phyloP scores from a whole-genome alignment of 176 grass and related monocot genomes.

The Elaeis guineensis region DNA sequence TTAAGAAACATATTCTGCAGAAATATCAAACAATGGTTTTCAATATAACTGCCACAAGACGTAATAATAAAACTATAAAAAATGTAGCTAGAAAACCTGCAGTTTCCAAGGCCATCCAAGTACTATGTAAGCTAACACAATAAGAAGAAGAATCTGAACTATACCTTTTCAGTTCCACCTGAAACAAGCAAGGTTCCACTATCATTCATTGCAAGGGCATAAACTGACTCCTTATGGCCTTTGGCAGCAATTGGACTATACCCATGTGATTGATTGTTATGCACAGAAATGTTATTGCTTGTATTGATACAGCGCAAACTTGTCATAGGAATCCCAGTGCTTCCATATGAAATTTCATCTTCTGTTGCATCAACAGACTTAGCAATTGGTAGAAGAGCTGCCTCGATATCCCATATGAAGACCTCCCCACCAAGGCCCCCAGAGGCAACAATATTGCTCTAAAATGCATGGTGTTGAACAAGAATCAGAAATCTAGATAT shows the following conservation, averaged over 20 bases:
- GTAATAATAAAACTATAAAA: no score
- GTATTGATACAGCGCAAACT: constrained; percentile 47
- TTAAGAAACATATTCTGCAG: no score
- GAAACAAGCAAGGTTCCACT: constrained; percentile 80
- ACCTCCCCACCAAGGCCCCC: constrained; percentile 91
- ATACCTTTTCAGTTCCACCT: constrained; percentile 95
- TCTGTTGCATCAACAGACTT: constrained; percentile 65
- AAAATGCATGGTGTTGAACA: constrained; percentile 23
- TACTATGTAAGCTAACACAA: no score
- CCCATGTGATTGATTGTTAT: constrained; percentile 49
- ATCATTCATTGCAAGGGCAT: constrained; percentile 94
- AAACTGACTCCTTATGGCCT: constrained; percentile 97
- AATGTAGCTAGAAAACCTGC: not conserved
- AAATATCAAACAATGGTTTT: no score
- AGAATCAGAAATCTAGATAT: constrained; percentile 10
- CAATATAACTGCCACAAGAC: no score
- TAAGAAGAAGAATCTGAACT: not conserved
- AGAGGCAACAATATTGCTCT: constrained; percentile 92
- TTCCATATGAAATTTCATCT: constrained; percentile 74
- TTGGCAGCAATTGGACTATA: constrained; percentile 75
- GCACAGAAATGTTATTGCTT: constrained; percentile 27
- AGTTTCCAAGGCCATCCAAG: not conserved
- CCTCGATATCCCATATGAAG: constrained; percentile 94
- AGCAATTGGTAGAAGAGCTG: constrained; percentile 52
- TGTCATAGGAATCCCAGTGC: constrained; percentile 46